A percentile compares a stretch with the other conserved stretches of the same genome.
Conservation (phyloP, 129 eudicot species). For the Arctium lappa region DNA sequence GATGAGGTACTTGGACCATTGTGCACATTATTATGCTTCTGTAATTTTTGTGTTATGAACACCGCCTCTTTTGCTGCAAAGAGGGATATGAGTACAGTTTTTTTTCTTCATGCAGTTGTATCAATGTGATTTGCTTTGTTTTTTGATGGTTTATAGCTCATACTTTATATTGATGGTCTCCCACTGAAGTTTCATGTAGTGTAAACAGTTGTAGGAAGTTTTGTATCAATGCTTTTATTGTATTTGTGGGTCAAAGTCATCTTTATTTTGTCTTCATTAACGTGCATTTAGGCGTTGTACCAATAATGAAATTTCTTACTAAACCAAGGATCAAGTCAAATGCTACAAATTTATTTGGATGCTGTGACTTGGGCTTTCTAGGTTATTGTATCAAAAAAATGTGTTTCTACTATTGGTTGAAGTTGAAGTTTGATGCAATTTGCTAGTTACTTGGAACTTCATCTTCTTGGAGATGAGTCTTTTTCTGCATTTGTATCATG, state of each 20-base stretch:
- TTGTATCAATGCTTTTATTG: not conserved
- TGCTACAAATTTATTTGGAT: not conserved
- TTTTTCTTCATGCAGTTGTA: no score
- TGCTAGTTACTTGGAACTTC: not conserved
- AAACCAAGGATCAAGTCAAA: not conserved
- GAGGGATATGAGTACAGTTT: not conserved
- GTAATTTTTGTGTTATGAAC: not conserved
- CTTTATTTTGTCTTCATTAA: not conserved
- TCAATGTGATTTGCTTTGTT: not conserved
- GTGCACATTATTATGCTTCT: not conserved
- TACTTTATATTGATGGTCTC: not conserved
- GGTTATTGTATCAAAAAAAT: not conserved
- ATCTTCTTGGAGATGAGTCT: not conserved
- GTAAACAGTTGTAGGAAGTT: not conserved
- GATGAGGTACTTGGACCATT: constrained; percentile 29
- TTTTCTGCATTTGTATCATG: no score
- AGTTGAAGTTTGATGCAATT: not conserved
- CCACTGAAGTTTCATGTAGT: not conserved
- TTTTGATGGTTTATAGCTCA: not conserved
- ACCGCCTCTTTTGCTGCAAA: not conserved
- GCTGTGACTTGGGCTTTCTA: not conserved
- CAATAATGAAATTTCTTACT: no score
- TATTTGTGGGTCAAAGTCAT: not conserved
- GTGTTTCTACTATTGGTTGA: not conserved
- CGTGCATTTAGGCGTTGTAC: not conserved